Percentiles rank a stretch among this genome's conserved stretches.
These are phyloP conservation scores for Lyophyllum semitale DNA, from an alignment of 768 basidiomycete genomes.

Conservation along the genomic window DNA sequence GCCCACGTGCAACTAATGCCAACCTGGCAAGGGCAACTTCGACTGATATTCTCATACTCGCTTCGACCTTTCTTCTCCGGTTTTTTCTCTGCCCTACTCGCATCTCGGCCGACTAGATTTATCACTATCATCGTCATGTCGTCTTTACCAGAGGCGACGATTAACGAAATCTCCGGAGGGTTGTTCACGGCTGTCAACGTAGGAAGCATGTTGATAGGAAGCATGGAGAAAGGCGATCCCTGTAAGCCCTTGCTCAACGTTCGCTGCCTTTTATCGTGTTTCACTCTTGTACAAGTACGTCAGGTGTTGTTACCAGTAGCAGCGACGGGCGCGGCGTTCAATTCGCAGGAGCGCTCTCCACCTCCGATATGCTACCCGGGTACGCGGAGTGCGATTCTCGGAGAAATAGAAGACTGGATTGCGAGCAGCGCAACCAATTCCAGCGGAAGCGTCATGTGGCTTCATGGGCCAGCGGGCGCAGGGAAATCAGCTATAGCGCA, in stretches of 20 bases:
- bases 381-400: neutral
- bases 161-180: neutral
- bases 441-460: neutral
- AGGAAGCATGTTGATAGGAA: neutral
- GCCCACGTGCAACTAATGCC: neutral
- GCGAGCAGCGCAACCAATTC: neutral
- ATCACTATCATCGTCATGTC: neutral
- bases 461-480: neutral
- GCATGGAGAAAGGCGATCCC: neutral
- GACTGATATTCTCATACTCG: too few species aligned
- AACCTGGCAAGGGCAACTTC: too few species aligned
- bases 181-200: neutral
- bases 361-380: neutral
- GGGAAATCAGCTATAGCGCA: neutral
- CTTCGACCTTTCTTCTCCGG: neutral
- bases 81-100: too few species aligned
- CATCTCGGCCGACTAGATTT: too few species aligned
- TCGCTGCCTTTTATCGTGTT: neutral
- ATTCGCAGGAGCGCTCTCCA: neutral
- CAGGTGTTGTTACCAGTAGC: neutral
- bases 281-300: neutral
- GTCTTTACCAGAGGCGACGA: neutral
- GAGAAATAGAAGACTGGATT: neutral
- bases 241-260: neutral
- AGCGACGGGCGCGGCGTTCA: neutral